Conservation (phyloP, 2,329 filamentous ascomycete genomes). For the Dryadomyces quercus-mongolicae region DNA sequence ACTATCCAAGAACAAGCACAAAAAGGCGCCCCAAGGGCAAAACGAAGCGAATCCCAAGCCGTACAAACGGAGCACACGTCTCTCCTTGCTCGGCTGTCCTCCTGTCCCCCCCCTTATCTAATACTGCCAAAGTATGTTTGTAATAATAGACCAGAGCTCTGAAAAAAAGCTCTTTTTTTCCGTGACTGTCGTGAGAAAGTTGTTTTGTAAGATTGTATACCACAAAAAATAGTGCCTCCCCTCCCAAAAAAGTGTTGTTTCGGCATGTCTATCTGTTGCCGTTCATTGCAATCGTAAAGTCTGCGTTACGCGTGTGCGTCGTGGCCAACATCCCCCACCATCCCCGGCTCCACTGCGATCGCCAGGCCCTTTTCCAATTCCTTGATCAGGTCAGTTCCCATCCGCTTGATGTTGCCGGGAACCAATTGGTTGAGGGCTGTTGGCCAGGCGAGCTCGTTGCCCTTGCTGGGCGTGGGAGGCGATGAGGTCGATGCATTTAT, state of each 20-base stretch:
- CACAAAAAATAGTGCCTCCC: too few relatives aligned
- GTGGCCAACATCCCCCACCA: conserved; percentile 2
- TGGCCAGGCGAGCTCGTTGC: conserved; percentile 47
- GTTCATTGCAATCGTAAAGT: background rate
- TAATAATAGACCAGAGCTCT: background rate
- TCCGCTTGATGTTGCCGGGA: conserved; percentile 67
- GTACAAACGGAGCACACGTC: background rate
- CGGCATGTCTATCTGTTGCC: background rate
- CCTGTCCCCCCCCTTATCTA: background rate
- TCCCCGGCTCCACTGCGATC: conserved; percentile 24
- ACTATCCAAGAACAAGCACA: background rate
- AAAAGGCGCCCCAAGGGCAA: background rate
- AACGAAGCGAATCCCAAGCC: background rate
- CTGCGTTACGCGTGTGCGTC: background rate
- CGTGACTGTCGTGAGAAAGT: background rate
- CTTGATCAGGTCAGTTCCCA: conserved; percentile 75
- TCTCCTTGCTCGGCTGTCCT: background rate
- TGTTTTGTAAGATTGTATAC: background rate
- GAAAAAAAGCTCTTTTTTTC: background rate
- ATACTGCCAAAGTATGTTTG: background rate
- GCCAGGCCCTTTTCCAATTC: conserved; percentile 80
- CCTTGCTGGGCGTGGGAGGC: conserved; percentile 21
- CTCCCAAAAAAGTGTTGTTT: background rate
- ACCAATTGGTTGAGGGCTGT: conserved; percentile 59
- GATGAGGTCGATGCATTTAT: conserved; percentile 4